A percentile compares a stretch with the other conserved stretches of the same genome.
These are phyloP conservation scores for Dichotomocladium elegans DNA, from an alignment of 371 early-diverging fungal genomes.

Conservation along the genomic window DNA sequence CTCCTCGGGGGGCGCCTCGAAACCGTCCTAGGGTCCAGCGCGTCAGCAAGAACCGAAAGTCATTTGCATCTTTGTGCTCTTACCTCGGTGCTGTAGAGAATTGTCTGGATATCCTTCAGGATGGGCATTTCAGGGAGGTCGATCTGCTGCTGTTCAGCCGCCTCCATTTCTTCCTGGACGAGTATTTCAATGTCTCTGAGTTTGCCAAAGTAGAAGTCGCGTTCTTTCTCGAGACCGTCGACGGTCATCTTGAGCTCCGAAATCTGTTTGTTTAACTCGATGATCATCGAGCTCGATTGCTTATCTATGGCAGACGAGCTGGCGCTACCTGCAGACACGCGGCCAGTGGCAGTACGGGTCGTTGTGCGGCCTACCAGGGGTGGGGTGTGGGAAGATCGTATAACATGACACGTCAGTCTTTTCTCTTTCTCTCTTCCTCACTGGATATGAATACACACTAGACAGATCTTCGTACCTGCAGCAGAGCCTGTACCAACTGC, in stretches of 20 bases:
- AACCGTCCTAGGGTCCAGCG: conserved; percentile 35
- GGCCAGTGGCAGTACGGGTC: conserved; percentile 18
- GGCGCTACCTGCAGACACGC: conserved; percentile 20
- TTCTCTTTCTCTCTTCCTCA: conserved; percentile 3
- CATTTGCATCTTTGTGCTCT: neutral
- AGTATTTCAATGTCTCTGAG: conserved; percentile 89
- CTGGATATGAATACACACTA: too few relatives aligned
- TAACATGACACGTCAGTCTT: neutral
- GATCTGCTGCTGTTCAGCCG: conserved; percentile 23
- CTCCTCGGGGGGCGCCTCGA: conserved; percentile 41
- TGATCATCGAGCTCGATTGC: conserved; percentile 42
- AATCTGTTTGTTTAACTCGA: conserved; percentile 67
- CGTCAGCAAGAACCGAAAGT: neutral
- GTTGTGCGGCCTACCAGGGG: conserved; percentile 24
- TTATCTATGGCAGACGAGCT: conserved; percentile 17
- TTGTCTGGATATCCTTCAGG: conserved; percentile 73
- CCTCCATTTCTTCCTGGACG: conserved; percentile 70
- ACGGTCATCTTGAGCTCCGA: conserved; percentile 74
- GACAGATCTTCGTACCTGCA: too few relatives aligned
- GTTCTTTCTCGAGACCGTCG: conserved; percentile 86
- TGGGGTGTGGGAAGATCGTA: too few relatives aligned
- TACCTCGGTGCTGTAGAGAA: conserved; percentile 84
- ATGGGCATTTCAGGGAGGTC: conserved; percentile 42
- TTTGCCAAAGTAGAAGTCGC: conserved; percentile 93
- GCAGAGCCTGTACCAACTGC: conserved; percentile 14